phyloP scores from a whole-genome alignment of 257 asterid species.

The Cordia subcordata region DNA sequence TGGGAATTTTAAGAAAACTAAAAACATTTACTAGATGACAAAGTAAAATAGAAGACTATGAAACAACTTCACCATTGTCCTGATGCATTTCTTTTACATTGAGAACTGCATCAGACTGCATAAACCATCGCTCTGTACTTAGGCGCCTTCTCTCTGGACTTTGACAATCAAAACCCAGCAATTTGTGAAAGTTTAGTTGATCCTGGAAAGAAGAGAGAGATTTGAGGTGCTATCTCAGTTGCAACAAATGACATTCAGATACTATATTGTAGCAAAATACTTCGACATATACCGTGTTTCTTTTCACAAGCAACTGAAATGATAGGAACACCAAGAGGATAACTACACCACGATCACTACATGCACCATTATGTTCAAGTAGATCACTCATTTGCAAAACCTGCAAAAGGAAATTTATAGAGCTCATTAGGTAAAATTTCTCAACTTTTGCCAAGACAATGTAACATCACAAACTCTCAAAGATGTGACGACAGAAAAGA shows the following conservation, averaged over 20 bases:
- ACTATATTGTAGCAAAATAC: conserved; percentile 7
- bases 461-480: not conserved
- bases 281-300: conserved; percentile 61
- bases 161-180: conserved; percentile 70
- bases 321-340: conserved; percentile 90
- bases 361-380: conserved; percentile 85
- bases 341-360: conserved; percentile 76
- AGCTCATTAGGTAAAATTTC: conserved; percentile 15
- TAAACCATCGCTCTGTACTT: conserved; percentile 38
- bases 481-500: not conserved
- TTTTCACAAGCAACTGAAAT: conserved; percentile 83
- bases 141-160: conserved; percentile 41
- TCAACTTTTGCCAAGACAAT: not conserved
- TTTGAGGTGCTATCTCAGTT: conserved; percentile 16
- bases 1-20: no score
- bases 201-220: conserved; percentile 47
- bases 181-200: conserved; percentile 78
- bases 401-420: conserved; percentile 40
- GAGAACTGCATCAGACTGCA: conserved; percentile 21
- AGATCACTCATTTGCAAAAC: conserved; percentile 94
- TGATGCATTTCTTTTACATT: conserved; percentile 16
- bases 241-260: conserved; percentile 7
- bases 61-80: conserved; percentile 52
- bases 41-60: not conserved
- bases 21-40: no score